Evolutionary conservation across 1,139 yeast genomes (phyloP), one percentile per base, ranked within the genome.

Genomic region (Yamadazyma sp.): DNA sequence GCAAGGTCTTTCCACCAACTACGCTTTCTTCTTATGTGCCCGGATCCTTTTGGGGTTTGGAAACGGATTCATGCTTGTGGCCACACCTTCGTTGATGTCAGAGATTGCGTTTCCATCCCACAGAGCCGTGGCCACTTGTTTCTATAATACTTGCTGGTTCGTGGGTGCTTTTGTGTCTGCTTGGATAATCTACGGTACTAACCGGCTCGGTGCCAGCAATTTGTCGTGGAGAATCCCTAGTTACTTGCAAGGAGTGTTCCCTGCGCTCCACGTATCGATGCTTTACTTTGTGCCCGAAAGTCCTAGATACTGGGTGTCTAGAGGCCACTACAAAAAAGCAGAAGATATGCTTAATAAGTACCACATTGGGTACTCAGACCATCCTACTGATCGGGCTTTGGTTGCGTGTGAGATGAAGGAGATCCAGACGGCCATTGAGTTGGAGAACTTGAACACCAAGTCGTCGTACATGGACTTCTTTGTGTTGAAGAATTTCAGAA

Each of bases 161-260:
- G 50, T 76, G 35, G 84, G 84, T 32, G 75, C 82, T 8, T 56
- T 74, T 26, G 49, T 79, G 36, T 82, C 83, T 5, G 76, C 84
- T 2, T 69, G 79, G 75, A 66, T 73, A 26, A 42, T 40, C 22
- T 42, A 42, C 30, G 45, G 45, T 17, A 42, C 45, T 16, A 42
- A 42, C 31, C 17, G 32, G 14, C 33, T 42, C n/a, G 40, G 41
- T 17, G 27, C 31, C 16, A 74, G 64, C 45, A 57, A 64, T 45
- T 30, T 38, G 5, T 54, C 70, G 9, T 74, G 79, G 79, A 62
- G 67, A 48, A 62, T 73, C 40, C 77, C 79, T 5, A 71, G 77
- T 6, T 64, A 64, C 46, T 54, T 74, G 44, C 81, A 76, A 54
- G 70, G 66, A 37, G 56, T 53, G 29, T 55, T 56, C 55, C 77